Evolutionary conservation across 108 stramenopile genomes (phyloP), one percentile per base, ranked within the genome.

Genomic region (Cylindrotheca closterium): DNA sequence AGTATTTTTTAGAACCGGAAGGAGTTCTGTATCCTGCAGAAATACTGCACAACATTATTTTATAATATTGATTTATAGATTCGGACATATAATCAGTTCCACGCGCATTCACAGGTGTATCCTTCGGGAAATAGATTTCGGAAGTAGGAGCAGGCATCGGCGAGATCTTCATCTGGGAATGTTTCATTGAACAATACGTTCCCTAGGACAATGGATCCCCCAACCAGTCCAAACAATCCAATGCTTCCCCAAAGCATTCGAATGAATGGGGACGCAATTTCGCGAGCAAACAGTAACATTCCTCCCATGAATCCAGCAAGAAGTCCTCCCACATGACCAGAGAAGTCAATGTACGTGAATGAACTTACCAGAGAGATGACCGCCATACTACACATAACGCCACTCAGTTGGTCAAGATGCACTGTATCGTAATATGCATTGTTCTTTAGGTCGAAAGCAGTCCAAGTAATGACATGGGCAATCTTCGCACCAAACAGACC

Each of bases 81-180:
- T n/a, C n/a, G n/a, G n/a, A n/a, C n/a, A n/a, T n/a, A n/a, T n/a
- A n/a, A n/a, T 46, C 42, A 69, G n/a, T 30, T 22, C 74, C 67
- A 75, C 45, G 51, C 19, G 48, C 91, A 93, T 45, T 76, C 76
- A 57, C 91, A 93, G 27, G 82, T 69, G 60, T 93, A 93, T 24
- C 71, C 85, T 42, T 89, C 88, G 42, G 79, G 79, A 52, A 73
- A 88, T 18, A 89, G 68, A 54, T 58, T 67, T 68, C 86, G 78
- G 51, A 86, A 93, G 72, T 93, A 93, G n/a, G 75, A 72, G 61
- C 91, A 93, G 0, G 84, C 78, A 63, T 89, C 82, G 18, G 74
- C 86, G 56, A 93, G 52, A 7, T 93, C 84, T 10, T 85, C 82
- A 53, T 84, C 86, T 17, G 78, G 52, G 48, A 83, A 85, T 2